phyloP scores from a whole-genome alignment of 768 basidiomycete genomes.

The Tubosaeta sp. region DNA sequence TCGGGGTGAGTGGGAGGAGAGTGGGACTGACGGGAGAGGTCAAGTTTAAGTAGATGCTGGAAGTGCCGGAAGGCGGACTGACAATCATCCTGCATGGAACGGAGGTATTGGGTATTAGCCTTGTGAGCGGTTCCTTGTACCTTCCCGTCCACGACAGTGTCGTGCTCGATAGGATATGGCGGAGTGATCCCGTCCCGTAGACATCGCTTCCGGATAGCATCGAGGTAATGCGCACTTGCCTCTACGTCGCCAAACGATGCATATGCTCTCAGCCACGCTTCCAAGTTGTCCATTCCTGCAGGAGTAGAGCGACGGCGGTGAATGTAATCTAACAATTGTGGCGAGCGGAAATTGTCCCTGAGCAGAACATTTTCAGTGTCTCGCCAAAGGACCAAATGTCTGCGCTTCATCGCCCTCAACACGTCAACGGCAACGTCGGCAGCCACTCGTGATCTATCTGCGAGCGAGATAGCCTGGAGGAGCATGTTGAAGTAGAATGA shows the following conservation, averaged over 20 bases:
- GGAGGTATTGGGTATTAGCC: constrained; percentile 43
- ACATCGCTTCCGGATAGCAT: constrained; percentile 34
- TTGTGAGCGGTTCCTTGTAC: constrained; percentile 26
- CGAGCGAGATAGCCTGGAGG: constrained; percentile 47
- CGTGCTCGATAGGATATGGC: constrained; percentile 17
- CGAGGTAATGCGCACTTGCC: constrained; percentile 37
- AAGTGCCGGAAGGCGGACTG: constrained; percentile 48
- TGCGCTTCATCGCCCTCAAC: constrained; percentile 45
- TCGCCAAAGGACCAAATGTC: constrained; percentile 37
- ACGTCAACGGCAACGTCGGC: constrained; percentile 39
- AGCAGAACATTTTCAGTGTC: constrained; percentile 44
- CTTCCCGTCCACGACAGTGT: background rate
- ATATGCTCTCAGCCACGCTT: constrained; percentile 21
- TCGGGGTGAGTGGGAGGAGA: background rate
- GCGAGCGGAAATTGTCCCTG: constrained; percentile 46
- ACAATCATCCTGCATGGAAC: constrained; percentile 37
- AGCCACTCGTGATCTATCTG: constrained; percentile 36
- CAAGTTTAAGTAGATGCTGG: constrained; percentile 31
- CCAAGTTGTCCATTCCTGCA: constrained; percentile 1
- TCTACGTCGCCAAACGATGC: constrained; percentile 31
- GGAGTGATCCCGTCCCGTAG: constrained; percentile 14
- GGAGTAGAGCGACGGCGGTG: constrained; percentile 14
- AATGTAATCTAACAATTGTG: constrained; percentile 47
- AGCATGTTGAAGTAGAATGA: constrained; percentile 48
- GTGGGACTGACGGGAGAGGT: constrained; percentile 9